These are phyloP conservation scores for Phialemoniopsis sp. DNA, from an alignment of 2,329 filamentous ascomycete species.

Conservation along the genomic window DNA sequence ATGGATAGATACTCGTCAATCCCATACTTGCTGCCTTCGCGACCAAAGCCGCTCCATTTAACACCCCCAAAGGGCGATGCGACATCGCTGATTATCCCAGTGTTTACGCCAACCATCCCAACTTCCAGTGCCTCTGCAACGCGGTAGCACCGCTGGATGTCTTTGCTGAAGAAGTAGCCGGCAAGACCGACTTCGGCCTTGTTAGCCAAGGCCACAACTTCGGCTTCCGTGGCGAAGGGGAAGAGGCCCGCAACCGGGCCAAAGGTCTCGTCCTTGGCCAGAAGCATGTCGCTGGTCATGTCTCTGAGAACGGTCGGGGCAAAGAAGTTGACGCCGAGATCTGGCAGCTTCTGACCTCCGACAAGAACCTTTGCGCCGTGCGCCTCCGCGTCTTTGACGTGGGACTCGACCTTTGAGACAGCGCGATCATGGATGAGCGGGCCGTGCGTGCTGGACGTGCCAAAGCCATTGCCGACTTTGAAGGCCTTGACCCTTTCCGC, in stretches of 20 bases:
- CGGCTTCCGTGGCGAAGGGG: conserved; percentile 81
- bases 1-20: conserved; percentile 72
- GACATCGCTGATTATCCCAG: conserved; percentile 59
- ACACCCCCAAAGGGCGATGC: conserved; percentile 71
- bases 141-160: conserved; percentile 55
- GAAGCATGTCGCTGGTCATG: conserved; percentile 80
- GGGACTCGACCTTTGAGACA: conserved; percentile 70
- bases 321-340: conserved; percentile 83
- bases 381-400: conserved; percentile 72
- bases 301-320: conserved; percentile 84
- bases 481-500: conserved; percentile 68
- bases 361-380: conserved; percentile 74
- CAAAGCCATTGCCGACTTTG: conserved; percentile 73
- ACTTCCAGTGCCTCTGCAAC: conserved; percentile 71
- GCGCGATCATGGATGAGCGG: conserved; percentile 84
- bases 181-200: conserved; percentile 80
- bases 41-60: conserved; percentile 76
- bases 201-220: conserved; percentile 84
- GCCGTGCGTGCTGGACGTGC: conserved; percentile 68
- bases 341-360: conserved; percentile 70
- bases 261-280: conserved; percentile 89
- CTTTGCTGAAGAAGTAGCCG: conserved; percentile 83
- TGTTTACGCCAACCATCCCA: conserved; percentile 85
- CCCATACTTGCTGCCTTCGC: conserved; percentile 74
- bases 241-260: conserved; percentile 90